A percentile compares a stretch with the other conserved stretches of the same genome.
These are phyloP conservation scores for Ambrosia artemisiifolia DNA, from an alignment of 129 eudicot genomes.

Conservation along the genomic window DNA sequence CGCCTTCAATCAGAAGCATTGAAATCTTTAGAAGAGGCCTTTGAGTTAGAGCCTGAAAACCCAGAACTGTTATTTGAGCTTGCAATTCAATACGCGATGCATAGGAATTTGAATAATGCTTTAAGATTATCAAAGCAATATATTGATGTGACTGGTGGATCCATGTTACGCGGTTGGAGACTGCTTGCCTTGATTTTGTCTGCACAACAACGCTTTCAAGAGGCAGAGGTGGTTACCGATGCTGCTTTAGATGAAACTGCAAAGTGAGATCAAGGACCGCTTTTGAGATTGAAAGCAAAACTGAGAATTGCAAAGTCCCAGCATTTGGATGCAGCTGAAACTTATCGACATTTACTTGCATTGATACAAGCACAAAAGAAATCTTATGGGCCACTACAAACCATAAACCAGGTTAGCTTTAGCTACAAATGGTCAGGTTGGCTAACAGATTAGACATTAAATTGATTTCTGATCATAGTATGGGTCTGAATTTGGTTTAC, in stretches of 20 bases:
- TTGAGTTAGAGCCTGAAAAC: slow-evolving; percentile 55
- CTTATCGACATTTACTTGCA: slow-evolving; percentile 81
- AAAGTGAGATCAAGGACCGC: slow-evolving; percentile 94
- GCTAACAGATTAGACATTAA: too few relatives aligned
- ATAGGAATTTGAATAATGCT: slow-evolving; percentile 69
- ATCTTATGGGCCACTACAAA: slow-evolving; percentile 55
- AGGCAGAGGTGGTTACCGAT: slow-evolving; percentile 81
- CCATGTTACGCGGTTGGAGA: slow-evolving; percentile 81
- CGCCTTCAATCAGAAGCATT: slow-evolving; percentile 79
- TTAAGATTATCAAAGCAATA: slow-evolving; percentile 70
- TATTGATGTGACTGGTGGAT: slow-evolving; percentile 83
- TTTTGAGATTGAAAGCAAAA: slow-evolving; percentile 91
- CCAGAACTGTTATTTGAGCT: slow-evolving; percentile 68
- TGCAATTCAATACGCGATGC: slow-evolving; percentile 80
- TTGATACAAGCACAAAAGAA: slow-evolving; percentile 86
- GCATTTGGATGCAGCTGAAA: slow-evolving; percentile 81
- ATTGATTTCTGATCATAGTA: too few relatives aligned
- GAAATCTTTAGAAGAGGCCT: slow-evolving; percentile 70
- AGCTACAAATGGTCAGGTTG: not conserved
- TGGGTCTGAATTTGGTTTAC: too few relatives aligned
- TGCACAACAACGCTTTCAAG: slow-evolving; percentile 71
- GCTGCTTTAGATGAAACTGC: slow-evolving; percentile 95
- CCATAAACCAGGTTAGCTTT: slow-evolving; percentile 49
- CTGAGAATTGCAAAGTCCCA: slow-evolving; percentile 70
- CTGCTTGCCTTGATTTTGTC: slow-evolving; percentile 81